A percentile compares a stretch with the other conserved stretches of the same genome.
Conservation (phyloP, 2,329 filamentous ascomycete species). For the Pseudogymnoascus sp. region DNA sequence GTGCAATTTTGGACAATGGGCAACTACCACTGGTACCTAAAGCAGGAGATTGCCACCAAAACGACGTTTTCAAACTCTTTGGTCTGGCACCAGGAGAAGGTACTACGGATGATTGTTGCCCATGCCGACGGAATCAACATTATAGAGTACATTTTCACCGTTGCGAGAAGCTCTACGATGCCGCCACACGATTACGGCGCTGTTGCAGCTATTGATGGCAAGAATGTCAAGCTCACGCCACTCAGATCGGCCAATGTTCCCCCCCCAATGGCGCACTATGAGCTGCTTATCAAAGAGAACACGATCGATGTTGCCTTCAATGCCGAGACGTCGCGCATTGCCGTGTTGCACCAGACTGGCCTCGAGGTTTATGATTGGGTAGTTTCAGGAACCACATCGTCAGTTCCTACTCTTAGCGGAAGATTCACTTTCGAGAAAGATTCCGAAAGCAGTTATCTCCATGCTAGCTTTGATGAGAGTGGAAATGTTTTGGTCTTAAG, state of each 20-base stretch:
- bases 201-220: conserved; percentile 79
- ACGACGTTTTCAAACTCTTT: conserved; percentile 31
- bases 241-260: conserved; percentile 78
- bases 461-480: background rate
- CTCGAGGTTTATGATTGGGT: conserved; percentile 67
- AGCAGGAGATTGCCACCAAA: conserved; percentile 62
- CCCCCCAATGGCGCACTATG: conserved; percentile 83
- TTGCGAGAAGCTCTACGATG: conserved; percentile 59
- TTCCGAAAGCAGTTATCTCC: background rate
- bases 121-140: conserved; percentile 45
- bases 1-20: conserved; percentile 95
- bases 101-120: conserved; percentile 58
- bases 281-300: conserved; percentile 55
- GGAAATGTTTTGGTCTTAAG: background rate
- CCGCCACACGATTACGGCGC: conserved; percentile 71
- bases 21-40: conserved; percentile 97
- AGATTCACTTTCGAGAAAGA: conserved; percentile 34
- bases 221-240: conserved; percentile 72
- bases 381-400: conserved; percentile 46
- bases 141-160: conserved; percentile 61
- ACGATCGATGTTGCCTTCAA: conserved; percentile 71
- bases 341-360: conserved; percentile 60
- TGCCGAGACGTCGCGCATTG: conserved; percentile 56
- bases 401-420: conserved; percentile 36
- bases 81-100: conserved; percentile 80